These are phyloP conservation scores for Ogataea hybrid DNA, from an alignment of 1,139 yeast species.

Conservation along the genomic window DNA sequence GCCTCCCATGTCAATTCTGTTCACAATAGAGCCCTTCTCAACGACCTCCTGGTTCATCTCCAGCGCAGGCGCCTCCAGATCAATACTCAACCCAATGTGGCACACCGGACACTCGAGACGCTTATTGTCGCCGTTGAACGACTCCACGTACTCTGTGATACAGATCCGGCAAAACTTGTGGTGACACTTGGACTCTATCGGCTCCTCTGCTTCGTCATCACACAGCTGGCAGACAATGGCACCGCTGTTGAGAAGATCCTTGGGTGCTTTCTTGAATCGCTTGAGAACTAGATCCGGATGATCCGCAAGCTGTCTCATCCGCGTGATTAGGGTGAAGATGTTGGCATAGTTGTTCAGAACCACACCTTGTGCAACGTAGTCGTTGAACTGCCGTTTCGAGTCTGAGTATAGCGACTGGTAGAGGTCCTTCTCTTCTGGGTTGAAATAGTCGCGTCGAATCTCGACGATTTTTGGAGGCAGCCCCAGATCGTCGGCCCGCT, in stretches of 20 bases:
- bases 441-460: constrained; percentile 79
- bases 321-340: constrained; percentile 88
- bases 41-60: constrained; percentile 67
- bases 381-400: constrained; percentile 79
- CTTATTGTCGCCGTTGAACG: constrained; percentile 60
- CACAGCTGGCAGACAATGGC: constrained; percentile 87
- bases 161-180: constrained; percentile 93
- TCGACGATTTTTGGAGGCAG: constrained; percentile 93
- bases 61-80: constrained; percentile 80
- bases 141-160: constrained; percentile 82
- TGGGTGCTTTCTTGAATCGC: constrained; percentile 35
- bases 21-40: constrained; percentile 81
- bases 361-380: constrained; percentile 92
- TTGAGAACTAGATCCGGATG: constrained; percentile 94
- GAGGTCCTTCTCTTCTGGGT: constrained; percentile 91
- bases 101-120: constrained; percentile 91
- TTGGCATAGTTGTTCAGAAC: constrained; percentile 94
- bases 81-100: constrained; percentile 88
- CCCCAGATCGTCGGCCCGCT: constrained; percentile 95
- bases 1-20: constrained; percentile 82
- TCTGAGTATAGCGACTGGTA: constrained; percentile 87
- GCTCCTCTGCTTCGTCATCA: constrained; percentile 98
- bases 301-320: constrained; percentile 98
- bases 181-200: constrained; percentile 90
- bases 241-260: constrained; percentile 35